A percentile compares a stretch with the other conserved stretches of the same genome.
These are phyloP conservation scores for Sequoiadendron giganteum DNA, from an alignment of 75 land plant genomes.

Conservation along the genomic window DNA sequence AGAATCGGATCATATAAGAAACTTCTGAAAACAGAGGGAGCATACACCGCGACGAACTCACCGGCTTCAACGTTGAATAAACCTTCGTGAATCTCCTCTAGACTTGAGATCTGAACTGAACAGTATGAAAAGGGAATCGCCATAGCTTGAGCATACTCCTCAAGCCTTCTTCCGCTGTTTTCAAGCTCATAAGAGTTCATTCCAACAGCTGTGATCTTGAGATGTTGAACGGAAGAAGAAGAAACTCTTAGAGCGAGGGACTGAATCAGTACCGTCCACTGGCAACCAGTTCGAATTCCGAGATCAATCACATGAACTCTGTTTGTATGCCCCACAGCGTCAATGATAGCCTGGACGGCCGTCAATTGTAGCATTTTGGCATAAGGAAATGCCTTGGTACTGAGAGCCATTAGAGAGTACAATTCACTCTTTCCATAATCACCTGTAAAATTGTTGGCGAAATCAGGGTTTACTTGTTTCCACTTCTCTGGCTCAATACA, in stretches of 20 bases:
- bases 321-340: neutral
- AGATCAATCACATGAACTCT: constrained; percentile 24
- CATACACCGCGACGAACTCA: neutral
- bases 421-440: neutral
- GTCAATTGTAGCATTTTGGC: constrained; percentile 6
- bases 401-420: neutral
- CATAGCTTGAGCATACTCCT: neutral
- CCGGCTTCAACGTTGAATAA: neutral
- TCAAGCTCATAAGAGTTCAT: too few relatives aligned
- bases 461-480: neutral
- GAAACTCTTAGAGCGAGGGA: neutral
- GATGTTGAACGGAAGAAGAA: neutral
- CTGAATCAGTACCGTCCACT: constrained; percentile 2
- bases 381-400: neutral
- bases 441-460: neutral
- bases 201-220: too few relatives aligned
- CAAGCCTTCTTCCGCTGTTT: too few relatives aligned
- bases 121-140: neutral
- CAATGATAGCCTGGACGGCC: constrained; percentile 15
- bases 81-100: too few relatives aligned
- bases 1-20: neutral
- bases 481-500: neutral
- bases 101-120: neutral
- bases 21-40: neutral
- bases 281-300: constrained; percentile 1